Conservation (phyloP, 164 flowering plant species). For the Santalum album region DNA sequence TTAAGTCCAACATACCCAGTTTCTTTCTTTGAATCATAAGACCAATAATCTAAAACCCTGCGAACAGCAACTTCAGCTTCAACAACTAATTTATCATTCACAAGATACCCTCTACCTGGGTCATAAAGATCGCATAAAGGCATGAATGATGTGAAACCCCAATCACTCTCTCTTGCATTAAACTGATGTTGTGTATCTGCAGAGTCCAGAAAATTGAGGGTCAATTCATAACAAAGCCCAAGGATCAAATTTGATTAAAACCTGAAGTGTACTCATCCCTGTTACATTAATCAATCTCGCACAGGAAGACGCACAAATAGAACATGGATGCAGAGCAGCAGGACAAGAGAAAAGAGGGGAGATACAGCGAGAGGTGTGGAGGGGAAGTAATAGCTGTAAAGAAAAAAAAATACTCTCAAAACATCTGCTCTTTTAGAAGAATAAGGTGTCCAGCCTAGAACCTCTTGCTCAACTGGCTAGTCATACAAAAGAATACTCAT, state of each 20-base stretch:
- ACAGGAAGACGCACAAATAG: no score
- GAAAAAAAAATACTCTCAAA: no score
- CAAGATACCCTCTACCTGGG: slow-evolving; percentile 62
- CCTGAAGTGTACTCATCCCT: no score
- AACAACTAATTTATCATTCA: slow-evolving; percentile 53
- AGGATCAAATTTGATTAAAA: background rate
- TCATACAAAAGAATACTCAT: no score
- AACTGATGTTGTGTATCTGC: slow-evolving; percentile 90
- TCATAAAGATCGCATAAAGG: slow-evolving; percentile 79
- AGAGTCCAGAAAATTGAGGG: slow-evolving; percentile 3
- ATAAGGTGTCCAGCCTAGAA: no score
- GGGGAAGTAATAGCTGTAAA: no score
- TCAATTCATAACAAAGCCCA: background rate
- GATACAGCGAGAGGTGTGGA: no score
- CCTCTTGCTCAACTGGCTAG: no score
- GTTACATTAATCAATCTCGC: no score
- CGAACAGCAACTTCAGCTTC: slow-evolving; percentile 89
- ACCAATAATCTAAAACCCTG: slow-evolving; percentile 65
- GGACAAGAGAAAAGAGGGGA: no score
- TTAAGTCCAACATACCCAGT: slow-evolving; percentile 92
- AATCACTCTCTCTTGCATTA: slow-evolving; percentile 80
- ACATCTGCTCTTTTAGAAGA: no score
- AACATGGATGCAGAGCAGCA: no score
- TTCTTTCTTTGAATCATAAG: slow-evolving; percentile 91
- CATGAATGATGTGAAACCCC: slow-evolving; percentile 97